A percentile compares a stretch with the other conserved stretches of the same genome.
These are phyloP conservation scores for Pelargonium nanum DNA, from an alignment of 345 rosid genomes.

Conservation along the genomic window DNA sequence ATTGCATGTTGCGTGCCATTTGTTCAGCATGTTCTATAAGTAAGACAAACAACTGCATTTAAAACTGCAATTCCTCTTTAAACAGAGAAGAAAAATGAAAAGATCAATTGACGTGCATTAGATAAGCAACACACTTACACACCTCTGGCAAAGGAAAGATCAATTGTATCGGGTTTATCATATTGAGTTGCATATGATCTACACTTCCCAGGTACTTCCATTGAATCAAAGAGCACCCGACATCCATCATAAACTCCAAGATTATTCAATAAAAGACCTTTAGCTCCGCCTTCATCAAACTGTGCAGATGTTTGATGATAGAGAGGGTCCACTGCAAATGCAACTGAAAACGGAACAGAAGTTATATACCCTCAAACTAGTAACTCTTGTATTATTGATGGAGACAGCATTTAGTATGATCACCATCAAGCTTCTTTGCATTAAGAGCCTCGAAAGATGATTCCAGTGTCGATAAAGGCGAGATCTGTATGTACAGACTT, in stretches of 20 bases:
- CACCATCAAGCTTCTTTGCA: slow-evolving; percentile 84
- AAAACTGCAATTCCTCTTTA: slow-evolving; percentile 2
- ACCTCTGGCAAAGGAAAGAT: slow-evolving; percentile 79
- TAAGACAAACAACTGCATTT: slow-evolving; percentile 11
- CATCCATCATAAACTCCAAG: slow-evolving; percentile 87
- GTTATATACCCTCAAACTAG: slow-evolving; percentile 8
- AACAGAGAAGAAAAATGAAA: not conserved
- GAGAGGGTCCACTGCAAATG: slow-evolving; percentile 90
- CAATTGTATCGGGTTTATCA: slow-evolving; percentile 45
- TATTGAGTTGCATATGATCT: slow-evolving; percentile 32
- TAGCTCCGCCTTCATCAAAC: slow-evolving; percentile 97
- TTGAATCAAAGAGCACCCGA: slow-evolving; percentile 84
- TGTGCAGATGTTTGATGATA: slow-evolving; percentile 97
- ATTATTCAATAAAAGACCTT: slow-evolving; percentile 75
- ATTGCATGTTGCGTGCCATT: slow-evolving; percentile 53
- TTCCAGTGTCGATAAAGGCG: slow-evolving; percentile 75
- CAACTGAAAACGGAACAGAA: slow-evolving; percentile 43
- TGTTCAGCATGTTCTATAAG: slow-evolving; percentile 56
- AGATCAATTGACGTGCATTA: not conserved
- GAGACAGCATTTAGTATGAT: slow-evolving; percentile 14
- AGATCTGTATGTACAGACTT: slow-evolving; percentile 48
- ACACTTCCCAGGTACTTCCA: slow-evolving; percentile 74
- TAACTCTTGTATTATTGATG: slow-evolving; percentile 10
- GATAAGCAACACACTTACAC: slow-evolving; percentile 20
- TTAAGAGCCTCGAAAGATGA: slow-evolving; percentile 79